Base-by-base conservation (phyloP, 495 filamentous ascomycete genomes). In the Xylaria scruposa region DNA sequence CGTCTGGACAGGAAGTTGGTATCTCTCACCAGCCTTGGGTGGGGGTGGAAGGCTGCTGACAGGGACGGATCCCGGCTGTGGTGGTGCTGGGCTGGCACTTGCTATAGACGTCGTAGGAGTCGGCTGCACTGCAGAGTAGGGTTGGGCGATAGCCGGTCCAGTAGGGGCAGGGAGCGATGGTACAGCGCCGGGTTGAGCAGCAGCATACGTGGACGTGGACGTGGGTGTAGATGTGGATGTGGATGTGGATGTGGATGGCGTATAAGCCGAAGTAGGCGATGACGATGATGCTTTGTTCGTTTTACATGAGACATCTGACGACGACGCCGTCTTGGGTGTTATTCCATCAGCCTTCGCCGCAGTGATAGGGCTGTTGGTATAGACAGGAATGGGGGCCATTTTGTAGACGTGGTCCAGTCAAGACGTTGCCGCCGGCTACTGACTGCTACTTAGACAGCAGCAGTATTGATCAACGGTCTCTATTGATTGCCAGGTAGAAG, bases 21-120 rank as follows among this genome's bases (percentile, higher is more conserved):
- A 74, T 26, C 73, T 75, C 65, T 87, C 83, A 62, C 84, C 83
- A 38, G 83, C 83, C 77, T 86, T 87, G 26, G 88, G 88, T 8
- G 88, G 87, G 58, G 89, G 89, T 24, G 89, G 87, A 36, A 86
- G 70, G 49, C 76, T 69, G 73, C 62, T 72, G 67, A 80, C 71
- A 53, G 90, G 86, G 4, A 82, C 75, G 4, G 87, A 83, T 68
- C 88, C 90, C 33, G 90, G 90, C 72, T 92, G 91, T 2, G 91
- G 90, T 58, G 87, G 81, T 36, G 90, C 86, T 15, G 89, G 88
- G 17, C 75, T 74, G 61, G 75, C 58, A 38, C 69, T 73, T 62
- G 77, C 40, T 21, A 73, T 77, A 31, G 78, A 69, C 21, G 76
- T 79, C 13, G 79, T 80, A 38, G 79, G 68, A 24, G 75, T 76